Base-by-base conservation (phyloP, 2,329 filamentous ascomycete genomes). In the Venturia oleaginea region DNA sequence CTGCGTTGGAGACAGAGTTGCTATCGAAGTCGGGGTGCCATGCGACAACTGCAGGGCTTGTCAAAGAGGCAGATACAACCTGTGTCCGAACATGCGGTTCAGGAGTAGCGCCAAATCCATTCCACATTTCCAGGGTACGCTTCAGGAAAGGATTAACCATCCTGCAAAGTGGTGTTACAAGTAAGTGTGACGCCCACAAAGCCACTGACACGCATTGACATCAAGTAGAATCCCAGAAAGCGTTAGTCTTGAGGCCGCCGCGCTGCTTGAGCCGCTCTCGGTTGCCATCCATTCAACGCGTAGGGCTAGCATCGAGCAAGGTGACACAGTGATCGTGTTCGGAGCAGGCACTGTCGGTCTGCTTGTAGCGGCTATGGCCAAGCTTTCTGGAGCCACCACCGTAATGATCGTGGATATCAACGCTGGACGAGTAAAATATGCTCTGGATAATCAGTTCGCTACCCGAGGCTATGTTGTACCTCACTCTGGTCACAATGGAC, bases 241-340 rank as follows among this genome's bases (percentile, higher is more conserved):
- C 67, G 73, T 77, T 6, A 74, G 74, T 19, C 67, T 75, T 63
- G 76, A 76, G 51, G 72, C 74, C 34, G 75, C 74, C 19, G 74
- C 75, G 4, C 67, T 77, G 24, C 65, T 77, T 8, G 76, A 77
- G 65, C 92, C 92, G 2, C 84, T 96, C 43, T 86, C 89, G 59
- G 91, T 96, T 34, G 91, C 88, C 17, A 91, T 96, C 38, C 92
- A 96, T 78, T 91, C 94, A 69, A 86, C 87, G 66, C 85, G 85
- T 70, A 89, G 92, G 78, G 91, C 88, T 1, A 76, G 77, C 32
- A 81, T 96, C 67, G 81, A 81, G 68, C 90, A 90, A 1, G 91
- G 91, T 10, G 84, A 92, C 72, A 85, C 83, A 7, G 89, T 92
- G 19, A 87, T 95, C 3, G 86, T 96, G 27, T 93, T 95, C 79